Percentiles rank a stretch among this genome's conserved stretches.
phyloP scores from a whole-genome alignment of 164 flowering plant genomes.

The Liriodendron chinense region DNA sequence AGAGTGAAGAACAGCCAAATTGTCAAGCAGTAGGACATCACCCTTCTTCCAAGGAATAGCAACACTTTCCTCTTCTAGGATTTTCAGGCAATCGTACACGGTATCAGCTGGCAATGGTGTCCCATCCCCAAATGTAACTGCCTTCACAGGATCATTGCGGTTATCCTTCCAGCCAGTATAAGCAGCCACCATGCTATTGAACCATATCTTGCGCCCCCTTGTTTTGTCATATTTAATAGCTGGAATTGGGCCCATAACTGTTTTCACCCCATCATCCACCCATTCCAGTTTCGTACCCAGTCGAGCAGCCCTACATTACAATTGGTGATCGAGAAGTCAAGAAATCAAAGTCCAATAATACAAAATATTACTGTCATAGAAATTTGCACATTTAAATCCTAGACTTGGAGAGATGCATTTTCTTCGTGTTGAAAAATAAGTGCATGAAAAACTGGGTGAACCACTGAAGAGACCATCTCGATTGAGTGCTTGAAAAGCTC shows the following conservation, averaged over 20 bases:
- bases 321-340: background rate
- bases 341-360: too few relatives aligned
- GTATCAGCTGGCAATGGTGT: slow-evolving; percentile 65
- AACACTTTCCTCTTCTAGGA: slow-evolving; percentile 76
- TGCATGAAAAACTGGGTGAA: background rate
- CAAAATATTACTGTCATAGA: background rate
- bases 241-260: slow-evolving; percentile 84
- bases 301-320: slow-evolving; percentile 64
- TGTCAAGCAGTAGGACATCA: slow-evolving; percentile 74
- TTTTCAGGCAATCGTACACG: slow-evolving; percentile 55
- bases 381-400: background rate
- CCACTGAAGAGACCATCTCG: background rate
- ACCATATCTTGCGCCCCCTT: slow-evolving; percentile 85
- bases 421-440: background rate
- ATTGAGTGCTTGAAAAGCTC: too few relatives aligned
- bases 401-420: background rate
- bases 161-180: slow-evolving; percentile 84
- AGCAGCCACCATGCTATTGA: slow-evolving; percentile 89
- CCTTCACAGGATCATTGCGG: slow-evolving; percentile 70
- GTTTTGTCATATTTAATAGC: slow-evolving; percentile 62
- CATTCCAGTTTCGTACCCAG: slow-evolving; percentile 84
- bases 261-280: slow-evolving; percentile 70
- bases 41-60: slow-evolving; percentile 89
- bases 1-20: slow-evolving; percentile 83
- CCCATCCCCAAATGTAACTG: slow-evolving; percentile 86